Conservation (phyloP, 1,139 yeast genomes). For the Spathaspora sp. region DNA sequence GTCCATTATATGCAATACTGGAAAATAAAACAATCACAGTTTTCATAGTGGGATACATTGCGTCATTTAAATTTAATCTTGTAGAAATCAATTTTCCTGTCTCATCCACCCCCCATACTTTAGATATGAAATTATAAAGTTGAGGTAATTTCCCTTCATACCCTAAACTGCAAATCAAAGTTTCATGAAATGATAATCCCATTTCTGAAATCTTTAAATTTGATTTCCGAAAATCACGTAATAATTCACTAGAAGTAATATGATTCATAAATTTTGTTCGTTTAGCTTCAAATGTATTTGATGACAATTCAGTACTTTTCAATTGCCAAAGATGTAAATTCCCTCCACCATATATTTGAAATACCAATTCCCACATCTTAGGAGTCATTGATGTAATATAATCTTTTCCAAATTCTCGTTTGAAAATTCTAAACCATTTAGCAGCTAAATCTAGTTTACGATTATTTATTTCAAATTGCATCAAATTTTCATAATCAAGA, state of each 20-base stretch:
- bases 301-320: conserved; percentile 22
- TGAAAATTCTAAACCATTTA: conserved; percentile 39
- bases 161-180: conserved; percentile 36
- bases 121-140: conserved; percentile 27
- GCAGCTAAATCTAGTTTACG: conserved; percentile 40
- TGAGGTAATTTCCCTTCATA: conserved; percentile 25
- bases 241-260: conserved; percentile 21
- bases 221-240: conserved; percentile 20
- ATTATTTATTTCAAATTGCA: conserved; percentile 34
- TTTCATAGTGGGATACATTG: conserved; percentile 27
- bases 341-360: conserved; percentile 37
- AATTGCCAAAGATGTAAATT: conserved; percentile 32
- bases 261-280: conserved; percentile 11
- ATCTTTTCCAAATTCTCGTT: conserved; percentile 20
- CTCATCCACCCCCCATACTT: conserved; percentile 32
- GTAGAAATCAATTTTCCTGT: conserved; percentile 20
- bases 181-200: conserved; percentile 25
- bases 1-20: conserved; percentile 30
- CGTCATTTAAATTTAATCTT: conserved; percentile 14
- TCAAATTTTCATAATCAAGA: conserved; percentile 41
- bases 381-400: conserved; percentile 24
- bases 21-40: conserved; percentile 31
- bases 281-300: conserved; percentile 16
- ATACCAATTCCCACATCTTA: conserved; percentile 35
- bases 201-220: conserved; percentile 3